Evolutionary conservation across 83 land plant genomes (phyloP).

Genomic region (Thuja plicata): DNA sequence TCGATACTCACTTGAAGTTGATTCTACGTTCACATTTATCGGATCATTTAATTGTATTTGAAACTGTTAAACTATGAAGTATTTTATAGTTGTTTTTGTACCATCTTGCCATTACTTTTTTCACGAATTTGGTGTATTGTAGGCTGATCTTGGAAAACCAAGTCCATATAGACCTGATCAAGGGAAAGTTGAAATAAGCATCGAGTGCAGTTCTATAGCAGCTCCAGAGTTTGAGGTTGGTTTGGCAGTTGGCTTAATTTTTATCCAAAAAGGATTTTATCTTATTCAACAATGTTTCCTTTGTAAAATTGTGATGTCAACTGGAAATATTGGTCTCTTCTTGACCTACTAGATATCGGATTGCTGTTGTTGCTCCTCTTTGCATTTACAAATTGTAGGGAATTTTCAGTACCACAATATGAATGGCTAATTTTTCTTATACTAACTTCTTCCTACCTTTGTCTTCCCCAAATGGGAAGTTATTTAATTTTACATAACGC

Average conservation of each 20-base stretch:
- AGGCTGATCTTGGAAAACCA: conserved; percentile 98
- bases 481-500: too few relatives aligned
- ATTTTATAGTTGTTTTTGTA: not conserved
- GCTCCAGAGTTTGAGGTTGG: conserved; percentile 92
- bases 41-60: not conserved
- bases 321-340: not conserved
- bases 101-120: not conserved
- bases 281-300: not conserved
- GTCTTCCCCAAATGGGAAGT: too few relatives aligned
- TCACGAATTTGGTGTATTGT: conserved; percentile 18
- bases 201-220: conserved; percentile 95
- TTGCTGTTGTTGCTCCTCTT: not conserved
- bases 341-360: not conserved
- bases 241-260: not conserved
- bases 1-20: not conserved
- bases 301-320: not conserved
- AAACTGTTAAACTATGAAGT: not conserved
- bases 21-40: not conserved
- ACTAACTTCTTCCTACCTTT: too few relatives aligned
- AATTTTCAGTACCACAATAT: too few relatives aligned
- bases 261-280: not conserved
- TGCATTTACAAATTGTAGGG: not conserved
- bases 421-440: too few relatives aligned
- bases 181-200: conserved; percentile 68
- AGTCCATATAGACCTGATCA: conserved; percentile 62